A percentile compares a stretch with the other conserved stretches of the same genome.
These are phyloP conservation scores for Xylaria multiplex DNA, from an alignment of 2,329 filamentous ascomycete genomes.

Conservation along the genomic window DNA sequence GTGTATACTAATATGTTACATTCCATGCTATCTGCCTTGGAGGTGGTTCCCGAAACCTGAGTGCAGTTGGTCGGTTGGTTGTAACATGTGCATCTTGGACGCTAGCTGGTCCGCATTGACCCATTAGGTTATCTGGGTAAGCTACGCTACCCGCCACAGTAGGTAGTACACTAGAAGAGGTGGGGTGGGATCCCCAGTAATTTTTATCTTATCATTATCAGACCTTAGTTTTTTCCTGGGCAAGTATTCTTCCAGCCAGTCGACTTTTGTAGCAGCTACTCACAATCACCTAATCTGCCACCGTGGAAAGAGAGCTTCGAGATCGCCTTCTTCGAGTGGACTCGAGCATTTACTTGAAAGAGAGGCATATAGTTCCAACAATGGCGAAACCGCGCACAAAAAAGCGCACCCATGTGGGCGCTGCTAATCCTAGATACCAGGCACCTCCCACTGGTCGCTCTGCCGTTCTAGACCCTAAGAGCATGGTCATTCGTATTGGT, in stretches of 20 bases:
- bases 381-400: constrained; percentile 88
- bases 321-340: neutral
- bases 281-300: constrained; percentile 2
- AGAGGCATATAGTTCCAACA: constrained; percentile 18
- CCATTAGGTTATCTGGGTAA: too few species aligned
- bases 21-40: too few species aligned
- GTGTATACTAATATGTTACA: too few species aligned
- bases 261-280: constrained; percentile 41
- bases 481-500: constrained; percentile 97
- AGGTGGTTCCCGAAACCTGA: too few species aligned
- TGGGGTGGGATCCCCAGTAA: neutral
- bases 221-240: constrained; percentile 13
- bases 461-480: constrained; percentile 81
- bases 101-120: too few species aligned
- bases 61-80: too few species aligned
- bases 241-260: neutral
- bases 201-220: constrained; percentile 26
- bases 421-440: constrained; percentile 67
- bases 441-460: constrained; percentile 66
- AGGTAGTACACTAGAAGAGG: too few species aligned
- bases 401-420: constrained; percentile 85
- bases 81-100: too few species aligned
- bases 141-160: too few species aligned
- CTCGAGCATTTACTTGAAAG: neutral
- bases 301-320: neutral